phyloP scores from a whole-genome alignment of 164 flowering plant genomes.

The grape (Vitis vinifera) region ASM3070453v1 NC_081810.1:22141501-22142000 shows the following conservation, averaged over 20 bases:
- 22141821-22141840: not conserved
- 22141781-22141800: not conserved
- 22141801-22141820: not conserved
- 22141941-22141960: not conserved
- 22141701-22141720: not conserved
- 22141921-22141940: not conserved
- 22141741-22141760: not conserved
- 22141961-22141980: not conserved
- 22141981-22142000: not conserved
- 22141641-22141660: not conserved
- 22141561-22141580: conserved; percentile 2
- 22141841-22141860: not conserved
- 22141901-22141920: not conserved
- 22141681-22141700: too few species aligned
- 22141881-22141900: too few species aligned
- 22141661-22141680: too few species aligned
- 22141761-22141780: not conserved
- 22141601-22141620: not conserved
- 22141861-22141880: not conserved
- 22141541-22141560: not conserved
- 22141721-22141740: not conserved
- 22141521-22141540: too few species aligned
- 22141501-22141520: too few species aligned
- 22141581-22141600: not conserved
- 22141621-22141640: not conserved